Evolutionary conservation across 768 basidiomycete genomes (phyloP).

Genomic region (Panus rudis): DNA sequence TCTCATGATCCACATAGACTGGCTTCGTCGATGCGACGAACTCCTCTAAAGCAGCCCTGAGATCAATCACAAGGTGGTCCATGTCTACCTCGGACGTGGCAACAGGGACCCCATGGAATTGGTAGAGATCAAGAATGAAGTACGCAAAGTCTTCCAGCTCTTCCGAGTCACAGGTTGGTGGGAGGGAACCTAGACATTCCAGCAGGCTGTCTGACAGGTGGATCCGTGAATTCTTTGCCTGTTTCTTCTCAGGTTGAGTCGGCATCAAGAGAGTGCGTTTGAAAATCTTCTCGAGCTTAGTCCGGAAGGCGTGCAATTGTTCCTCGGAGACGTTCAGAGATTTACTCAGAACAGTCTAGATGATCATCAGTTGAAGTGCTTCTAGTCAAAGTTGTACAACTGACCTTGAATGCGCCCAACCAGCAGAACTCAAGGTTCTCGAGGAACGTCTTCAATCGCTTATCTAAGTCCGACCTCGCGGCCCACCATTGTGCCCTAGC

Average conservation of each 20-base stretch:
- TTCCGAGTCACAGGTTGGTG: slow-evolving; percentile 80
- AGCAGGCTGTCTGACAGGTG: slow-evolving; percentile 70
- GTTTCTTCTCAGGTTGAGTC: slow-evolving; percentile 44
- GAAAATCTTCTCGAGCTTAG: slow-evolving; percentile 71
- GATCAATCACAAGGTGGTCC: slow-evolving; percentile 82
- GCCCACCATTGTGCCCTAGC: slow-evolving; percentile 84
- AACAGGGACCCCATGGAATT: slow-evolving; percentile 85
- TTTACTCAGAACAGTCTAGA: slow-evolving; percentile 57
- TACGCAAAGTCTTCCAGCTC: slow-evolving; percentile 94
- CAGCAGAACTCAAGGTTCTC: slow-evolving; percentile 92
- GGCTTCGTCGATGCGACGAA: slow-evolving; percentile 37
- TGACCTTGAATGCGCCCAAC: slow-evolving; percentile 95
- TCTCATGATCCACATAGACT: slow-evolving; percentile 30
- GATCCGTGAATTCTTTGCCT: slow-evolving; percentile 35
- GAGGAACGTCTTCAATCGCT: slow-evolving; percentile 63
- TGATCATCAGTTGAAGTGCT: neutral
- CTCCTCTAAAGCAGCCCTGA: slow-evolving; percentile 72
- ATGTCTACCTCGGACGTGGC: slow-evolving; percentile 90
- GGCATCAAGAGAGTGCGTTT: slow-evolving; percentile 48
- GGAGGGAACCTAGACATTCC: slow-evolving; percentile 78
- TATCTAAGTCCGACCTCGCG: slow-evolving; percentile 67
- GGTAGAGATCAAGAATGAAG: slow-evolving; percentile 90
- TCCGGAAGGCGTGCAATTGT: slow-evolving; percentile 49
- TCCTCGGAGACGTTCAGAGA: slow-evolving; percentile 36
- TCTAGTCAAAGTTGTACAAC: slow-evolving; percentile 9